These are phyloP conservation scores for Colletotrichum sp. DNA, from an alignment of 2,329 filamentous ascomycete species.

Conservation along the genomic window DNA sequence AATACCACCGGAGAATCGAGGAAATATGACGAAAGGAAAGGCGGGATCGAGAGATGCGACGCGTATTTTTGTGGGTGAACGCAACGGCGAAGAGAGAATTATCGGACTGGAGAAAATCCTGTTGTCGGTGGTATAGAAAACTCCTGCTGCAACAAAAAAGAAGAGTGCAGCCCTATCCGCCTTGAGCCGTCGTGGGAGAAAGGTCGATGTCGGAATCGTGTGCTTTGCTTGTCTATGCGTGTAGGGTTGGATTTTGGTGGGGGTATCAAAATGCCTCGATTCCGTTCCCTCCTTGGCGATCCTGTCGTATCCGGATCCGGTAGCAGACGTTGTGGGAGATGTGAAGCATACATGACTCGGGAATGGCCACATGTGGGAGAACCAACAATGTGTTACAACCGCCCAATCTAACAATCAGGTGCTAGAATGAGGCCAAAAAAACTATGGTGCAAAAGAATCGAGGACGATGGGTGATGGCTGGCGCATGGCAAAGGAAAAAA, in stretches of 20 bases:
- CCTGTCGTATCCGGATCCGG: slow-evolving; percentile 17
- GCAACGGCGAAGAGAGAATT: not conserved
- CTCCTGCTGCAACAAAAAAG: slow-evolving; percentile 3
- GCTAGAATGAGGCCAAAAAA: slow-evolving; percentile 6
- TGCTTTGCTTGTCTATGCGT: slow-evolving; percentile 18
- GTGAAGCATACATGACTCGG: slow-evolving; percentile 24
- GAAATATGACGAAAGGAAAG: slow-evolving; percentile 2
- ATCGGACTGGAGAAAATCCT: not conserved
- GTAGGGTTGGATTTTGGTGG: slow-evolving; percentile 20
- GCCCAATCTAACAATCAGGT: slow-evolving; percentile 18
- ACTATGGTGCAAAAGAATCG: slow-evolving; percentile 21
- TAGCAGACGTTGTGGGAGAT: slow-evolving; percentile 19
- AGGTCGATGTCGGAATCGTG: slow-evolving; percentile 17
- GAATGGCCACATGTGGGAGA: slow-evolving; percentile 22
- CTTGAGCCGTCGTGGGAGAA: slow-evolving; percentile 4
- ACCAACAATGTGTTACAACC: slow-evolving; percentile 22
- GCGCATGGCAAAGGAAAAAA: slow-evolving; percentile 9
- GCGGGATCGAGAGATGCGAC: not conserved
- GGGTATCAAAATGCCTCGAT: slow-evolving; percentile 25
- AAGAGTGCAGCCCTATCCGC: not conserved
- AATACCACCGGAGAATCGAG: slow-evolving; percentile 4
- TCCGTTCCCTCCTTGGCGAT: slow-evolving; percentile 20
- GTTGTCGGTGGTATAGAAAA: slow-evolving; percentile 16
- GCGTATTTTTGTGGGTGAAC: not conserved
- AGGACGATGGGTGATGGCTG: slow-evolving; percentile 4